A percentile compares a stretch with the other conserved stretches of the same genome.
Evolutionary conservation across 2,329 filamentous ascomycete genomes (phyloP).

Genomic region (Phialophora macrospora): DNA sequence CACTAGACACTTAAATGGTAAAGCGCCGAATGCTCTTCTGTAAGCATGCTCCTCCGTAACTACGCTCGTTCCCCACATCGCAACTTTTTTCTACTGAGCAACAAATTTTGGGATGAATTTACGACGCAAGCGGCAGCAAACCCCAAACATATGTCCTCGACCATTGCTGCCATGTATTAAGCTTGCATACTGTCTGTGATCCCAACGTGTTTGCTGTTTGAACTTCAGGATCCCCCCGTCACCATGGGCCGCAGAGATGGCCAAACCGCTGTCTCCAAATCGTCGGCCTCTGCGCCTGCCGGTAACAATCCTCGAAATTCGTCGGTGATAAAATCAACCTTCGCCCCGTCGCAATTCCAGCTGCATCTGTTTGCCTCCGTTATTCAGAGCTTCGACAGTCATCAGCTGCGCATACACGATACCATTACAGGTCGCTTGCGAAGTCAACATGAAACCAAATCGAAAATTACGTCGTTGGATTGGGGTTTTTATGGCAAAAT

Average conservation of each 20-base stretch:
- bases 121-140: not conserved
- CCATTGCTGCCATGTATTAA: not conserved
- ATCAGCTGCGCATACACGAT: conserved; percentile 59
- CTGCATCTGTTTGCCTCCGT: conserved; percentile 60
- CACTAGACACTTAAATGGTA: not conserved
- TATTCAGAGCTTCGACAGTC: conserved; percentile 58
- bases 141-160: not conserved
- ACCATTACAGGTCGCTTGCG: conserved; percentile 56
- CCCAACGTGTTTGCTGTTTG: conserved; percentile 14
- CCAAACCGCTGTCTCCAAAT: conserved; percentile 50
- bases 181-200: not conserved
- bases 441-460: conserved; percentile 56
- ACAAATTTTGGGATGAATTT: conserved; percentile 4
- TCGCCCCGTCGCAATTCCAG: conserved; percentile 57
- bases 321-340: conserved; percentile 56
- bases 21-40: not conserved
- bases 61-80: not conserved
- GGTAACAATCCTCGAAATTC: conserved; percentile 47
- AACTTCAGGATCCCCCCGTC: conserved; percentile 17
- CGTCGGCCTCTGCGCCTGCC: conserved; percentile 49
- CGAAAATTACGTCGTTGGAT: conserved; percentile 56
- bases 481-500: conserved; percentile 53
- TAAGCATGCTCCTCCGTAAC: not conserved
- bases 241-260: conserved; percentile 55
- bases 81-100: not conserved